Evolutionary conservation across 192 early-diverging fungal genomes (phyloP).

Genomic region (Thamnidium elegans): DNA sequence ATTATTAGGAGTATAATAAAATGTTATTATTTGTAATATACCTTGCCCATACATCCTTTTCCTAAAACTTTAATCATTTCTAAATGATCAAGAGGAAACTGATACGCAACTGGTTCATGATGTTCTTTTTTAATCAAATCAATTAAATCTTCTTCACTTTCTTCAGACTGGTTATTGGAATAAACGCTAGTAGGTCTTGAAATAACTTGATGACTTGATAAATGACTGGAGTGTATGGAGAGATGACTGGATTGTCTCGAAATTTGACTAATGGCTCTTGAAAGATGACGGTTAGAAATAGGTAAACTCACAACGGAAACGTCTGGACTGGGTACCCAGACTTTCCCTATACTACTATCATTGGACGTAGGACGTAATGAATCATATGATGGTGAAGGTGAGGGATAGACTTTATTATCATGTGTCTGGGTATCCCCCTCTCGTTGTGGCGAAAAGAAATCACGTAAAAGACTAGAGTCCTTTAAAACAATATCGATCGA

Average conservation of each 20-base stretch:
- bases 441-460: conserved; percentile 44
- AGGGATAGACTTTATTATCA: neutral
- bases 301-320: conserved; percentile 4
- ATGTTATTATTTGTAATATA: conserved; percentile 22
- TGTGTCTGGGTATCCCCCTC: conserved; percentile 37
- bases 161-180: neutral
- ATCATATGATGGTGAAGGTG: neutral
- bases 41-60: conserved; percentile 59
- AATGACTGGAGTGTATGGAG: too few species aligned
- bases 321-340: conserved; percentile 10
- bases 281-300: neutral
- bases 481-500: conserved; percentile 34
- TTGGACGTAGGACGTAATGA: neutral
- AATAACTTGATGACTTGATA: too few species aligned
- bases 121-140: conserved; percentile 18
- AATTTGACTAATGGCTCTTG: too few species aligned
- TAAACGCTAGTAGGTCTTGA: too few species aligned
- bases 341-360: neutral
- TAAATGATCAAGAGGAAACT: conserved; percentile 42
- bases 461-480: conserved; percentile 38
- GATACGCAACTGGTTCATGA: conserved; percentile 18
- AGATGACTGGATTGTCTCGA: too few species aligned
- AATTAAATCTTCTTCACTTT: conserved; percentile 3
- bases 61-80: conserved; percentile 53
- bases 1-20: neutral